These are phyloP conservation scores for Fusarium floridanum DNA, from an alignment of 2,329 filamentous ascomycete genomes.

Conservation along the genomic window DNA sequence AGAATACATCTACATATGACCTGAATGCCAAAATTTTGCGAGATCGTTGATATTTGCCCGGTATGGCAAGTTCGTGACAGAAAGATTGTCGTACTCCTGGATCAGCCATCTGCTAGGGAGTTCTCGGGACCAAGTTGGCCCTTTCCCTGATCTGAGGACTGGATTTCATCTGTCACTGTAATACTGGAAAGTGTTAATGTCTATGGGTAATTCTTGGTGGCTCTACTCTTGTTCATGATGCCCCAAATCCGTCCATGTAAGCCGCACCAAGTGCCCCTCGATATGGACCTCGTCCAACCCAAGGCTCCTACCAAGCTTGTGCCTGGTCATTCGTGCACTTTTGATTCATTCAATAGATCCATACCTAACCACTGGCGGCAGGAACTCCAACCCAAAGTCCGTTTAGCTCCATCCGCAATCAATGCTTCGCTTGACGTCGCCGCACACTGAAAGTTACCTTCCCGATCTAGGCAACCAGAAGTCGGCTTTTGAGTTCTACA, in stretches of 20 bases:
- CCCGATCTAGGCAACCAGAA: neutral
- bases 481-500: neutral
- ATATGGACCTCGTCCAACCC: neutral
- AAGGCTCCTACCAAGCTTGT: neutral
- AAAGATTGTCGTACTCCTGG: neutral
- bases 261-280: neutral
- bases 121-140: neutral
- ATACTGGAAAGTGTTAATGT: neutral
- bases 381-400: neutral
- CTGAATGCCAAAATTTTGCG: neutral
- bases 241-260: neutral
- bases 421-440: neutral
- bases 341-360: neutral
- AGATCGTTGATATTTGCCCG: neutral
- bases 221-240: neutral
- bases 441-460: neutral
- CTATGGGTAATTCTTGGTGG: neutral
- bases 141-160: neutral
- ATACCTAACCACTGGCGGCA: neutral
- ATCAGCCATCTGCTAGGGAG: neutral
- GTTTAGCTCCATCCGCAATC: neutral
- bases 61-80: neutral
- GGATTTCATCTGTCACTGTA: neutral
- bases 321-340: neutral
- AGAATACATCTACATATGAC: constrained; percentile 20